Conservation (phyloP, 495 filamentous ascomycete genomes). For the Daldinia caldariorum region DNA sequence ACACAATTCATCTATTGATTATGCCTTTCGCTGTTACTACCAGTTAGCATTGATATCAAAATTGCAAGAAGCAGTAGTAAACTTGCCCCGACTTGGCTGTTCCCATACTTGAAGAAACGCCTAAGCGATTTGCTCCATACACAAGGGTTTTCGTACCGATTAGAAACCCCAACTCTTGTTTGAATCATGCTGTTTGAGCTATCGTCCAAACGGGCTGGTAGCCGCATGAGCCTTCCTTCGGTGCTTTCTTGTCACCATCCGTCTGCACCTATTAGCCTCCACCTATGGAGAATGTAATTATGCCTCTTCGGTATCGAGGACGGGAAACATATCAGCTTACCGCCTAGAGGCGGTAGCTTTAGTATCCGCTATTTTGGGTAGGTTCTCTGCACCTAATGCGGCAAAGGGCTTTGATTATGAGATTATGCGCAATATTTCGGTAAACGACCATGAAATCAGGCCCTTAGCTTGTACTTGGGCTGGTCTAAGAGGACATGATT, state of each 20-base stretch:
- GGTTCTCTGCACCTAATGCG: background rate
- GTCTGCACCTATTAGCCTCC: background rate
- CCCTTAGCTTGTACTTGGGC: background rate
- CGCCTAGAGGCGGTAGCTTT: background rate
- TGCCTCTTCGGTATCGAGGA: background rate
- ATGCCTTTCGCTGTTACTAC: background rate
- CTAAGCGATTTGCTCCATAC: background rate
- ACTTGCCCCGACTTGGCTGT: conserved; percentile 21
- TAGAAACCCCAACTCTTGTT: background rate
- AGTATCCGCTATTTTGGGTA: background rate
- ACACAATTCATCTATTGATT: conserved; percentile 5
- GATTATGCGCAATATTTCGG: background rate
- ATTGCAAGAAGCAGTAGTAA: conserved; percentile 9
- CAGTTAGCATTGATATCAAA: conserved; percentile 9
- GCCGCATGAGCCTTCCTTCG: background rate
- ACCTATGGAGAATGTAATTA: background rate
- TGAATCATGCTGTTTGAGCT: conserved; percentile 2
- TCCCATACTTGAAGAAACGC: background rate
- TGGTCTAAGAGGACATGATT: background rate
- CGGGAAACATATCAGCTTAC: background rate
- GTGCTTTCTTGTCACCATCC: background rate
- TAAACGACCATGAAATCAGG: background rate
- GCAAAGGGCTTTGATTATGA: background rate
- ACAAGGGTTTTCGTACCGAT: background rate
- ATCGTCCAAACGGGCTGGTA: conserved; percentile 1